Evolutionary conservation across 1,284 basidiomycete genomes (phyloP).

Genomic region (Rhizoctonia solani): DNA sequence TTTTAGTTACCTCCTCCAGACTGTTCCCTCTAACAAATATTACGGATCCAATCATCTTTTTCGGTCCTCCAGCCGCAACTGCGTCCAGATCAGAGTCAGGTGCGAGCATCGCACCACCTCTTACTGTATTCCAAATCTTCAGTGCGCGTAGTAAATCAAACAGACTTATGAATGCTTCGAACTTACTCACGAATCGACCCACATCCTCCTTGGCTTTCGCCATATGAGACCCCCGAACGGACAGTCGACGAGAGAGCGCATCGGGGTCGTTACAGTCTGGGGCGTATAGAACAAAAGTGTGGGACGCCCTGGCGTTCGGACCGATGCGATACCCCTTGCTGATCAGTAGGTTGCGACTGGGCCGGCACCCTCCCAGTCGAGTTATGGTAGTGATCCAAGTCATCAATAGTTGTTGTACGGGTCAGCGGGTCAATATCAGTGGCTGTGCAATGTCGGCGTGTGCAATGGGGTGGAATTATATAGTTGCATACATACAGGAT

Average conservation of each 20-base stretch:
- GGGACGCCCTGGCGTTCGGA: slow-evolving; percentile 10
- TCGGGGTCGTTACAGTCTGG: slow-evolving; percentile 49
- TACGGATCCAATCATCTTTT: slow-evolving; percentile 54
- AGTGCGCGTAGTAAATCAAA: background rate
- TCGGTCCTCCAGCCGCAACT: slow-evolving; percentile 11
- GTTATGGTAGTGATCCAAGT: no score
- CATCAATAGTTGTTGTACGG: no score
- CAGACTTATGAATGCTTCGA: background rate
- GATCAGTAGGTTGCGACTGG: background rate
- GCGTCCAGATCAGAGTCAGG: slow-evolving; percentile 35
- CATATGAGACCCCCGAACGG: slow-evolving; percentile 47
- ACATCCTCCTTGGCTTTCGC: slow-evolving; percentile 40
- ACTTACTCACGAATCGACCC: slow-evolving; percentile 44
- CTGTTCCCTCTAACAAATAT: slow-evolving; percentile 56
- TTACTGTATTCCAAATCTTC: background rate
- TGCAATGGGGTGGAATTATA: no score
- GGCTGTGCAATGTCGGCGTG: no score
- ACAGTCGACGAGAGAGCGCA: slow-evolving; percentile 46
- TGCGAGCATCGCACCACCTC: slow-evolving; percentile 36
- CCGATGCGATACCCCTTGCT: background rate
- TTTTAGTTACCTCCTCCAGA: slow-evolving; percentile 53
- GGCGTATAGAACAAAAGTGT: slow-evolving; percentile 49
- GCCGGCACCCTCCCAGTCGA: background rate
- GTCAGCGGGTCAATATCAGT: no score
- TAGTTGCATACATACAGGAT: no score